Percentiles rank a stretch among this genome's conserved stretches.
These are phyloP conservation scores for Silene noctiflora DNA, from an alignment of 179 eudicot species.

Conservation along the genomic window DNA sequence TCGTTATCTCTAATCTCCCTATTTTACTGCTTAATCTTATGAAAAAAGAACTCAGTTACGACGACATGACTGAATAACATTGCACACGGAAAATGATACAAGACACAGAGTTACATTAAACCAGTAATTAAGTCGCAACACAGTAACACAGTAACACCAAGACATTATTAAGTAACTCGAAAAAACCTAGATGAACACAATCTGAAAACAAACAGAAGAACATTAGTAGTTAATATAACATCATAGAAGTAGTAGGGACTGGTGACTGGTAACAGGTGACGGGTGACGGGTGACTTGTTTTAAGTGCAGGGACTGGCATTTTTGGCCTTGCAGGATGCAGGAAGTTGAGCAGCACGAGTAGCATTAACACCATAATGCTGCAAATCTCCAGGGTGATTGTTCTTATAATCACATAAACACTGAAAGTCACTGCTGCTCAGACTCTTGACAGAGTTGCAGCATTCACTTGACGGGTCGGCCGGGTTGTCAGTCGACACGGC, in stretches of 20 bases:
- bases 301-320: conserved; percentile 17
- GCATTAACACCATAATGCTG: conserved; percentile 66
- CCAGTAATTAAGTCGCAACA: not conserved
- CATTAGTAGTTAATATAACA: not conserved
- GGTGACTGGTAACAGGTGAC: too few relatives aligned
- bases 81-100: conserved; percentile 11
- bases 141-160: not conserved
- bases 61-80: not conserved
- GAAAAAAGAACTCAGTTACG: not conserved
- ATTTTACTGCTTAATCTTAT: too few relatives aligned
- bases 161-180: too few relatives aligned
- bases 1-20: not conserved
- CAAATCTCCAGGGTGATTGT: conserved; percentile 37
- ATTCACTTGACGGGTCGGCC: conserved; percentile 37
- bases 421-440: conserved; percentile 44
- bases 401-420: conserved; percentile 57
- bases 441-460: conserved; percentile 42
- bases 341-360: conserved; percentile 50
- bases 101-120: conserved; percentile 8
- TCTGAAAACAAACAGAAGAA: too few relatives aligned
- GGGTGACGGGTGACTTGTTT: not conserved
- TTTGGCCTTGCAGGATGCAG: conserved; percentile 31
- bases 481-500: conserved; percentile 49
- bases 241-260: conserved; percentile 9
- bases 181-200: too few relatives aligned